Evolutionary conservation across 371 early-diverging fungal species (phyloP).

Genomic region (Lichtheimia hyalospora): DNA sequence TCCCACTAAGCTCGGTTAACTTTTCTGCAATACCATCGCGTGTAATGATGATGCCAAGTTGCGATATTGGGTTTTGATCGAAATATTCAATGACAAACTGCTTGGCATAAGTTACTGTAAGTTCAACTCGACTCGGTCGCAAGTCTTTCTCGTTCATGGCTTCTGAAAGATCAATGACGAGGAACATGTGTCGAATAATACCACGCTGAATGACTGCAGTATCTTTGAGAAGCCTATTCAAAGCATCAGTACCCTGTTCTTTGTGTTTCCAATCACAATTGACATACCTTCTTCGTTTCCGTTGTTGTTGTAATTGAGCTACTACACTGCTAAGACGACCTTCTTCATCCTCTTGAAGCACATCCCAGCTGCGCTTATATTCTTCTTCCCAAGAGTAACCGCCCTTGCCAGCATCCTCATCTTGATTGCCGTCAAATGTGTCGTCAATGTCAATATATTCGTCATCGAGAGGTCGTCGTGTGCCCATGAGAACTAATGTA

Average conservation of each 20-base stretch:
- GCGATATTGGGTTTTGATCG: constrained; percentile 94
- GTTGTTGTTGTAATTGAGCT: constrained; percentile 72
- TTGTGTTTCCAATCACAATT: neutral
- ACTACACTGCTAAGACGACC: constrained; percentile 83
- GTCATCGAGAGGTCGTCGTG: constrained; percentile 38
- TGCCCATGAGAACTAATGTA: neutral
- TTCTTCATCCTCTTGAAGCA: constrained; percentile 87
- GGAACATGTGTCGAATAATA: constrained; percentile 86
- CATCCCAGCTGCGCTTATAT: constrained; percentile 96
- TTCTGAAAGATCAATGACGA: constrained; percentile 82
- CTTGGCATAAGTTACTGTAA: constrained; percentile 66
- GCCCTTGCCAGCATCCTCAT: constrained; percentile 44
- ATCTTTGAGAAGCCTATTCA: constrained; percentile 63
- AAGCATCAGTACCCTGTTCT: neutral
- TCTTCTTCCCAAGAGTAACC: constrained; percentile 94
- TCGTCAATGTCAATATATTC: constrained; percentile 58
- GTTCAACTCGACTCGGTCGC: constrained; percentile 77
- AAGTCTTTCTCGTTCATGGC: constrained; percentile 87
- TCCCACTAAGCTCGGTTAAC: constrained; percentile 81
- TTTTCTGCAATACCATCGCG: constrained; percentile 88
- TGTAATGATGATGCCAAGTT: constrained; percentile 86
- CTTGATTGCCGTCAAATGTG: constrained; percentile 42
- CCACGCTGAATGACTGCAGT: constrained; percentile 89
- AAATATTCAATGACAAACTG: constrained; percentile 86
- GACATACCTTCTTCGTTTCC: constrained; percentile 68